Conservation (phyloP, 345 rosid genomes). For the Bruguiera parviflora region DNA sequence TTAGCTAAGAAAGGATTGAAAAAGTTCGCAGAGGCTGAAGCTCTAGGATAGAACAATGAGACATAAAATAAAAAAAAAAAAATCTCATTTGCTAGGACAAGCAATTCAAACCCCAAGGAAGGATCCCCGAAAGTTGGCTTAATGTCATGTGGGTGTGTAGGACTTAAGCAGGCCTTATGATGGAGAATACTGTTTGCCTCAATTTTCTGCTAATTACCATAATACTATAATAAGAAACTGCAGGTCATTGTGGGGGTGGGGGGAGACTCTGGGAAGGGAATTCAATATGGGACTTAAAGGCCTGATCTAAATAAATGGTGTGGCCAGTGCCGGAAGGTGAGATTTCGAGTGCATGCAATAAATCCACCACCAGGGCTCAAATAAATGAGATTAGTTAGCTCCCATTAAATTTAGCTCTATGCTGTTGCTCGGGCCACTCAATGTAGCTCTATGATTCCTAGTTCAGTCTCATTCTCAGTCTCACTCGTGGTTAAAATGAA, state of each 20-base stretch:
- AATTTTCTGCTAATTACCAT: background rate
- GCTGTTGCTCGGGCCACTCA: too few species aligned
- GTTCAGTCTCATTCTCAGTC: background rate
- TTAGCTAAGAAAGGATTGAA: constrained; percentile 5
- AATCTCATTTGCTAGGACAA: constrained; percentile 21
- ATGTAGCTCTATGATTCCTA: too few species aligned
- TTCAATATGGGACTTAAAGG: constrained; percentile 22
- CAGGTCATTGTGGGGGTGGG: background rate
- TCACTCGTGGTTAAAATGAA: background rate
- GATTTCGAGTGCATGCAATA: constrained; percentile 19
- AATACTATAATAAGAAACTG: background rate
- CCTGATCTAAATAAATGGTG: constrained; percentile 23
- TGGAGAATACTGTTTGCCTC: background rate
- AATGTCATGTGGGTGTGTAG: background rate
- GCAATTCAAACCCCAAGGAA: constrained; percentile 7
- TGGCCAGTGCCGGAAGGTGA: constrained; percentile 13
- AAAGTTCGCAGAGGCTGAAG: constrained; percentile 26
- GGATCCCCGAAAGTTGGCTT: background rate
- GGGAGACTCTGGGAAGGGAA: constrained; percentile 17
- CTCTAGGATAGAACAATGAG: constrained; percentile 23
- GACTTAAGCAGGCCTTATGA: background rate
- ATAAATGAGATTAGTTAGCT: constrained; percentile 20
- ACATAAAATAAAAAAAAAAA: constrained; percentile 6
- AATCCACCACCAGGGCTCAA: constrained; percentile 19
- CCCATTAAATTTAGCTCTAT: background rate